Evolutionary conservation across 306 rosid species (phyloP).

Genomic region (Dalbergia cultrata): DNA sequence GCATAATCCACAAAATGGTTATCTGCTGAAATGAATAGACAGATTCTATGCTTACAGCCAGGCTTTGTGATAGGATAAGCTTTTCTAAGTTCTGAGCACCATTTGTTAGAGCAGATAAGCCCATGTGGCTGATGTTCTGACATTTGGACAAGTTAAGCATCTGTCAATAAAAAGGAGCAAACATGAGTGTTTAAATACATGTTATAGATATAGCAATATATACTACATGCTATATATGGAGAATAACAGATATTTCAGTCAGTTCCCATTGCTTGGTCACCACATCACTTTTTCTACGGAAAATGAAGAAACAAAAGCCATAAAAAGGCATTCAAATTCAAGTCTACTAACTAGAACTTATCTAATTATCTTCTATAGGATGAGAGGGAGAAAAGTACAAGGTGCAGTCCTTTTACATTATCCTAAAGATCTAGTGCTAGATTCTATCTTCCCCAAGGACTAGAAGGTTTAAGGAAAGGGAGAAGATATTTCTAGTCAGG

Average conservation of each 20-base stretch:
- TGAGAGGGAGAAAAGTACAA: not conserved
- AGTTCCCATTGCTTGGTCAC: not conserved
- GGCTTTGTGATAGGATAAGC: slow-evolving; percentile 63
- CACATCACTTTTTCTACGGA: not conserved
- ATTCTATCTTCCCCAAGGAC: not conserved
- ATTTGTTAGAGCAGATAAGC: slow-evolving; percentile 64
- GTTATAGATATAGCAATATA: not conserved
- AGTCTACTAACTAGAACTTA: not conserved
- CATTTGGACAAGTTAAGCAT: slow-evolving; percentile 69
- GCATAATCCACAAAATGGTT: slow-evolving; percentile 18
- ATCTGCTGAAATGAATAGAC: not conserved
- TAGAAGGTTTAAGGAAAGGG: not conserved
- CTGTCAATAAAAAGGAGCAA: slow-evolving; percentile 50
- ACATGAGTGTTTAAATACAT: not conserved
- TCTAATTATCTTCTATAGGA: not conserved
- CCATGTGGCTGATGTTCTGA: slow-evolving; percentile 64
- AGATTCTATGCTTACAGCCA: slow-evolving; percentile 61
- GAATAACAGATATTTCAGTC: slow-evolving; percentile 20
- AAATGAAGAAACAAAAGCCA: not conserved
- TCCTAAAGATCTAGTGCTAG: not conserved
- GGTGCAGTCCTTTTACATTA: slow-evolving; percentile 1
- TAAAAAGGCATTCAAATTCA: not conserved
- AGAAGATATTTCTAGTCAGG: not conserved
- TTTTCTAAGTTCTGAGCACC: slow-evolving; percentile 67
- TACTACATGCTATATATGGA: not conserved